A percentile compares a stretch with the other conserved stretches of the same genome.
Evolutionary conservation across 345 rosid genomes (phyloP).

Genomic region (Lenwebbia sp.): DNA sequence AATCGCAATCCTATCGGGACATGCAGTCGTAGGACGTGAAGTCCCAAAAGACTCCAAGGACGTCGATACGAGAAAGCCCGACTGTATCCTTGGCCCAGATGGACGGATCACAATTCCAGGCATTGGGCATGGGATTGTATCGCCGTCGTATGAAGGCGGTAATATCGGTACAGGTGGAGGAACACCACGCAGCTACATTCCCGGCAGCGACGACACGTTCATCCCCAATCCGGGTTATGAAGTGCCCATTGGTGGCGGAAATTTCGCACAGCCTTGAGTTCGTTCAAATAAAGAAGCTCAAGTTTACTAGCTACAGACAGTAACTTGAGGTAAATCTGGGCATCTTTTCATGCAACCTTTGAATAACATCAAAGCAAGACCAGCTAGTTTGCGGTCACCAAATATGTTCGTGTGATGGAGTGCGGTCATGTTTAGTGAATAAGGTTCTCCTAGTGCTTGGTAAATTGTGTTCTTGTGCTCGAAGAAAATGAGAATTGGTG

Average conservation of each 20-base stretch:
- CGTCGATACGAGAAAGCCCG: slow-evolving; percentile 47
- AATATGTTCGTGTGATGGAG: background rate
- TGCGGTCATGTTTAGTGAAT: background rate
- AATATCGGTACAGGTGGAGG: slow-evolving; percentile 16
- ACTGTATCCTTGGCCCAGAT: slow-evolving; percentile 24
- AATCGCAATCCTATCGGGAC: slow-evolving; percentile 16
- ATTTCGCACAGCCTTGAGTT: slow-evolving; percentile 13
- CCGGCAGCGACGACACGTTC: slow-evolving; percentile 55
- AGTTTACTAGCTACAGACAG: background rate
- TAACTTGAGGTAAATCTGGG: background rate
- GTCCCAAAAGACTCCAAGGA: slow-evolving; percentile 19
- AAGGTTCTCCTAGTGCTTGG: background rate
- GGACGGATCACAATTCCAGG: slow-evolving; percentile 49
- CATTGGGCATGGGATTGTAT: slow-evolving; percentile 45
- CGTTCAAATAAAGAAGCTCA: background rate
- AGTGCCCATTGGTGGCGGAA: slow-evolving; percentile 36
- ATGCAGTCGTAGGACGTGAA: slow-evolving; percentile 35
- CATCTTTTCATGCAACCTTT: background rate
- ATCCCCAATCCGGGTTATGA: slow-evolving; percentile 61
- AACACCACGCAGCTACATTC: slow-evolving; percentile 11
- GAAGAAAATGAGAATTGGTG: no score
- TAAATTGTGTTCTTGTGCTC: no score
- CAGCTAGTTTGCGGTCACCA: background rate
- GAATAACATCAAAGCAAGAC: background rate
- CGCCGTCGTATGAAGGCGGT: slow-evolving; percentile 25